A percentile compares a stretch with the other conserved stretches of the same genome.
phyloP scores from a whole-genome alignment of 345 rosid species.

The Eucalyptus albens region DNA sequence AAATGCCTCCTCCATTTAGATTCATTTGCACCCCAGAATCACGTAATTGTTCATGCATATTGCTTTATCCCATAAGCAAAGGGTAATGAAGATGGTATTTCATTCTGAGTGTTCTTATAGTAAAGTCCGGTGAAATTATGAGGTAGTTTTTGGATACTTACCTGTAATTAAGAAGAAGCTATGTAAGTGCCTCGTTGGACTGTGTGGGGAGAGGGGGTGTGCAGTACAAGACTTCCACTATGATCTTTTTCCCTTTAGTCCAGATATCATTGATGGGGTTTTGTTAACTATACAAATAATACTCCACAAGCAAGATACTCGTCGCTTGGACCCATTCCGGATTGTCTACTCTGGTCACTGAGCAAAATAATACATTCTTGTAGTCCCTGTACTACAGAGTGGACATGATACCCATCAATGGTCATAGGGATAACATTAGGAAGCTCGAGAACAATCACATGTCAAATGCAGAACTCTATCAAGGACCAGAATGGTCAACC shows the following conservation, averaged over 20 bases:
- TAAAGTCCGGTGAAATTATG: not conserved
- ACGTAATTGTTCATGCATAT: not conserved
- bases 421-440: not conserved
- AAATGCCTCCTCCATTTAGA: not conserved
- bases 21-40: not conserved
- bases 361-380: not conserved
- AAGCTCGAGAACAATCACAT: not conserved
- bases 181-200: not conserved
- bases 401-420: not conserved
- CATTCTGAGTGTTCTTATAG: not conserved
- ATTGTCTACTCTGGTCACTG: not conserved
- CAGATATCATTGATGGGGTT: not conserved
- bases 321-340: not conserved
- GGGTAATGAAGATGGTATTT: not conserved
- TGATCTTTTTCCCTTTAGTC: not conserved
- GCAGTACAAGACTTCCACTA: not conserved
- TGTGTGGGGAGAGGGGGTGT: not conserved
- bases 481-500: not conserved
- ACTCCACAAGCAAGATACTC: not conserved
- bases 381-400: not conserved
- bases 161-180: not conserved
- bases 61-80: not conserved
- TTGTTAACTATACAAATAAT: not conserved
- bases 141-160: not conserved
- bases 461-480: not conserved